A percentile compares a stretch with the other conserved stretches of the same genome.
Evolutionary conservation across 2,329 filamentous ascomycete species (phyloP).

Genomic region (Colletotrichum nymphaeae): DNA sequence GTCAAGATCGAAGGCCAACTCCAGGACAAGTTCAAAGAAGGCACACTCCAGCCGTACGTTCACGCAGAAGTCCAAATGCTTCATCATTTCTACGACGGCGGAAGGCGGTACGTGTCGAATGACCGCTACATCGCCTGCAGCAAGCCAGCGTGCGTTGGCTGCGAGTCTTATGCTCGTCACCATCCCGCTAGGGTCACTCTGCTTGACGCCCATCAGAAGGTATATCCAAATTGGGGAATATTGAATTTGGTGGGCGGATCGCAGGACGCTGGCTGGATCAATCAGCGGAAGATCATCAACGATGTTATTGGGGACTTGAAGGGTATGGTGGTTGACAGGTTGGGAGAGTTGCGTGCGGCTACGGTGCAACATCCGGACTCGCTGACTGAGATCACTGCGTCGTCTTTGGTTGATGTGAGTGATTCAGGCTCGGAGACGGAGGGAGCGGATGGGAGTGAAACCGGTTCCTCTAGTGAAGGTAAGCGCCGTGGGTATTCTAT

Average conservation of each 20-base stretch:
- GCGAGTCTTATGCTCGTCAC: constrained; percentile 54
- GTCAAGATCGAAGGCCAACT: constrained; percentile 41
- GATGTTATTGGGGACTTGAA: constrained; percentile 10
- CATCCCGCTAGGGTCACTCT: constrained; percentile 48
- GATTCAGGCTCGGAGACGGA: not conserved
- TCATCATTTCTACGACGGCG: constrained; percentile 54
- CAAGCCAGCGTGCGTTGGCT: constrained; percentile 64
- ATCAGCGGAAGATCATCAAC: constrained; percentile 1
- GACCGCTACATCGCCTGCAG: constrained; percentile 62
- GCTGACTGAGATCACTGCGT: not conserved
- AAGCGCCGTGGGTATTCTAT: not conserved
- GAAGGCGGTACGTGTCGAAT: constrained; percentile 47
- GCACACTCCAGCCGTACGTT: constrained; percentile 43
- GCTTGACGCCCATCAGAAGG: constrained; percentile 51
- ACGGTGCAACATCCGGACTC: not conserved
- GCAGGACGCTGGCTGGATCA: not conserved
- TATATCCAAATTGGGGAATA: constrained; percentile 54
- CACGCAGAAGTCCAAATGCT: constrained; percentile 61
- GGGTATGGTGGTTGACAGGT: not conserved
- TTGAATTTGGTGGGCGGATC: not conserved
- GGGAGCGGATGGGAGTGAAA: not conserved
- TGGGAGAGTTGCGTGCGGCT: not conserved
- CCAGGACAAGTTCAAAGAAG: constrained; percentile 38
- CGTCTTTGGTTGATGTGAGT: not conserved
- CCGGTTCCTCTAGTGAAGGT: not conserved